A percentile compares a stretch with the other conserved stretches of the same genome.
These are phyloP conservation scores for Globisporangium orthogonon DNA, from an alignment of 352 stramenopile species.

Conservation along the genomic window DNA sequence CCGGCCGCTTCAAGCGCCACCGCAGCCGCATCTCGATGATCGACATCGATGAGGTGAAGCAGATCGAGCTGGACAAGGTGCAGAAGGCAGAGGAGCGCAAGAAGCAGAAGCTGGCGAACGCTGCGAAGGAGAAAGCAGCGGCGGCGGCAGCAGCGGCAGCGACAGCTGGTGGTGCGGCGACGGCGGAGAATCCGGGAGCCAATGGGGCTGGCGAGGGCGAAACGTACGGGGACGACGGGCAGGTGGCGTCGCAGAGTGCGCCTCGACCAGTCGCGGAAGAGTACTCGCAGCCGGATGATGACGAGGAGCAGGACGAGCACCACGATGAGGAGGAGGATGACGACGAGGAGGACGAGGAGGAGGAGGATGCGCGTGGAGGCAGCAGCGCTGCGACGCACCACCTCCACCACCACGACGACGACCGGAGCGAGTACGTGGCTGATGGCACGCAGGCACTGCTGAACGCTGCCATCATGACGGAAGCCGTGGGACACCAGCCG, in stretches of 20 bases:
- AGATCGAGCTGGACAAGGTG: slow-evolving; percentile 83
- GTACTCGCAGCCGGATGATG: slow-evolving; percentile 4
- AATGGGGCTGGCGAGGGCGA: neutral
- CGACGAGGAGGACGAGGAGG: slow-evolving; percentile 3
- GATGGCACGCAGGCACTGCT: slow-evolving; percentile 65
- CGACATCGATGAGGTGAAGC: slow-evolving; percentile 84
- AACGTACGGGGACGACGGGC: slow-evolving; percentile 6
- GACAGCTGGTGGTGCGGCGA: neutral
- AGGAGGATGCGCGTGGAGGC: slow-evolving; percentile 15
- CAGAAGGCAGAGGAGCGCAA: slow-evolving; percentile 81
- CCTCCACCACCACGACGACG: slow-evolving; percentile 11
- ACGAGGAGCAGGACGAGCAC: slow-evolving; percentile 9
- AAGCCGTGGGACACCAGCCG: slow-evolving; percentile 45
- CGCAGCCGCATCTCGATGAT: slow-evolving; percentile 85
- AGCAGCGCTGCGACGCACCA: slow-evolving; percentile 12
- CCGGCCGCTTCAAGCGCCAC: slow-evolving; percentile 76
- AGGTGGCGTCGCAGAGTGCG: neutral
- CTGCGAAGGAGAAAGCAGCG: slow-evolving; percentile 24
- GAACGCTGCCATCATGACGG: slow-evolving; percentile 66
- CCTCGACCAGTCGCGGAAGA: neutral
- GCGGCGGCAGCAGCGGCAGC: neutral
- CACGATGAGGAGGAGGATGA: slow-evolving; percentile 7
- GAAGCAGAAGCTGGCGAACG: slow-evolving; percentile 46
- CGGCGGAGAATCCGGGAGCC: neutral
- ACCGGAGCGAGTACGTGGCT: slow-evolving; percentile 26